phyloP scores from a whole-genome alignment of 176 grass and related monocot genomes.

The Carex pumila region DNA sequence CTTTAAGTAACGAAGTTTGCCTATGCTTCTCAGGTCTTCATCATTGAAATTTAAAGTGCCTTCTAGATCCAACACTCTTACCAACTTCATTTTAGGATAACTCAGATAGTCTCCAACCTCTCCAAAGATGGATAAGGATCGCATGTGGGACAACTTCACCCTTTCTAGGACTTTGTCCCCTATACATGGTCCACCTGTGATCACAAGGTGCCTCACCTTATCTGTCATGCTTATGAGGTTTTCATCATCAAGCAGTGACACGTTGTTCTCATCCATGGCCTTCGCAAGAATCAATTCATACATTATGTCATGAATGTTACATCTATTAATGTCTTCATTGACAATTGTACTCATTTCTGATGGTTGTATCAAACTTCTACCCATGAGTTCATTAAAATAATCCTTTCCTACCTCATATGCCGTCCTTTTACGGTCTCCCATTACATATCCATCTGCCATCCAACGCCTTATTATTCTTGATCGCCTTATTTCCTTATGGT shows the following conservation, averaged over 20 bases:
- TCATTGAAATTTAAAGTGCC: too few relatives aligned
- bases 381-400: conserved; percentile 24
- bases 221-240: too few relatives aligned
- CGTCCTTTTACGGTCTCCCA: background rate
- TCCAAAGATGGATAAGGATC: too few relatives aligned
- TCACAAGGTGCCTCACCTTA: too few relatives aligned
- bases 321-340: background rate
- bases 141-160: too few relatives aligned
- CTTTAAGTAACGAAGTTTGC: too few relatives aligned
- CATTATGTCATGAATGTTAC: conserved; percentile 27
- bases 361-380: conserved; percentile 21
- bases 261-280: conserved; percentile 23
- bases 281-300: conserved; percentile 22
- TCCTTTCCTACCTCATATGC: background rate
- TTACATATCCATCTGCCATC: conserved; percentile 26
- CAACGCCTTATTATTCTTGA: conserved; percentile 19
- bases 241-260: background rate
- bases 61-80: too few relatives aligned
- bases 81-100: too few relatives aligned
- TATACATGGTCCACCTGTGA: too few relatives aligned
- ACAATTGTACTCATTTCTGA: background rate
- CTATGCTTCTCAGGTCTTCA: too few relatives aligned
- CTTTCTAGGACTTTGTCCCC: too few relatives aligned
- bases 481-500: conserved; percentile 10
- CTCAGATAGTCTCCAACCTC: too few relatives aligned